Evolutionary conservation across 2,329 filamentous ascomycete species (phyloP), one percentile per base, ranked within the genome.

Genomic region (Madurella fahalii): DNA sequence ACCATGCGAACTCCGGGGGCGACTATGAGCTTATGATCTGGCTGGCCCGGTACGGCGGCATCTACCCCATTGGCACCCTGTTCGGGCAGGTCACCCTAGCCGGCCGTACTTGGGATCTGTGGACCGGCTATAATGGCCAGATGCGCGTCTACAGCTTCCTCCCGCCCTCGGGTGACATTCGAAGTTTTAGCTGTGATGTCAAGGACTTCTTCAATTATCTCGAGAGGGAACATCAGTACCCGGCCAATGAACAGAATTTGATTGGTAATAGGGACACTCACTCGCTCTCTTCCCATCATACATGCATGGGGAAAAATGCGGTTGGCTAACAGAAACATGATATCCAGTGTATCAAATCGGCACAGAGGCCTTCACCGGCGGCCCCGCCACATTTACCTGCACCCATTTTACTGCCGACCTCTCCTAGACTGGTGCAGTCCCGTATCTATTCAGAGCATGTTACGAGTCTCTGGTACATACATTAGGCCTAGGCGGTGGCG

Each of bases 21-120:
- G 68, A 69, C 31, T 85, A 81, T 64, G 84, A 86, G 68, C 72
- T 86, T 62, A 87, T 87, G 83, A 76, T 87, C 60, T 87, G 84
- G 31, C 68, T 83, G 43, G 81, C 78, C 25, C 77, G 78, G 48
- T 80, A 79, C 2, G 80, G 81, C 5, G 80, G 81, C 20, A 82
- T 85, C 63, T 77, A 75, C 50, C 67, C 70, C 52, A 77, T 74
- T 32, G 81, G 81, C 48, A 71, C 69, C 16, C 61, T 77, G 2
- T 72, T 83, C 56, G 79, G 74, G 2, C 79, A 73, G 0, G 71
- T 77, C 20, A 79, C 39, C 63, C 18, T 85, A 42, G 78, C 68
- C 15, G 80, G 78, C n/a, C 64, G 70, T 17, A 68, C 61, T 18
- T 85, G 76, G 74, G 74, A 79, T 46, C 68, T 85, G 34, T 83